Base-by-base conservation (phyloP, 352 stramenopile genomes). In the Globisporangium splendens region DNA sequence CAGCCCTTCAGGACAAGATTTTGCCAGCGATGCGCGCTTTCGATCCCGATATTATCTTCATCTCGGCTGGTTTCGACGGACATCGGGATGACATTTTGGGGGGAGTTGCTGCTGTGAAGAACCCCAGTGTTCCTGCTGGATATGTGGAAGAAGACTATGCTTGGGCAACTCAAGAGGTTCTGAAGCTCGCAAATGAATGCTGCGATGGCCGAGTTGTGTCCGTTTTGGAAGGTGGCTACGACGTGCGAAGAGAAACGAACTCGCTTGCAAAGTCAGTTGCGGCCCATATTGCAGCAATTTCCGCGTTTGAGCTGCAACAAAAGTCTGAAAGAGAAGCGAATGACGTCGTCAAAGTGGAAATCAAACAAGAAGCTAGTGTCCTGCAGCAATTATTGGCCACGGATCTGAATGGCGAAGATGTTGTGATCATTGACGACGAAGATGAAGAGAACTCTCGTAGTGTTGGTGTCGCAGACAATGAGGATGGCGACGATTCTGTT, bases 51-150 rank as follows among this genome's bases (percentile, higher is more conserved):
- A 89, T 95, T 18, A 89, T 95, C 52, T 92, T 95, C 58, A 91
- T 95, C 62, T 95, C 86, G 46, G 84, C 86, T 5, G 86, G 86
- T n/a, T 95, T 95, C 61, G 86, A 95, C 50, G 86, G 86, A 18
- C 86, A 95, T 58, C 82, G 80, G 8, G 83, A 96, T 60, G 87
- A 96, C 51, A 90, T 93, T 20, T 53, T 93, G 12, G 83, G 85
- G n/a, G 85, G 85, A 1, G 66, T 86, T 8, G 84, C 84, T 20
- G 84, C 84, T 31, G 82, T 92, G 21, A 89, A 89, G 55, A 84
- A 92, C 63, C 68, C 71, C n/a, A 88, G 71, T 22, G 73, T 90
- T 11, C 84, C 84, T 24, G 84, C 84, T 6, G 82, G 84, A 17
- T 94, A 94, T 54, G 63, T 92, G 12, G 84, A 94, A 65, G 80